These are phyloP conservation scores for Thelephora aurantiotincta DNA, from an alignment of 768 basidiomycete genomes.

Conservation along the genomic window DNA sequence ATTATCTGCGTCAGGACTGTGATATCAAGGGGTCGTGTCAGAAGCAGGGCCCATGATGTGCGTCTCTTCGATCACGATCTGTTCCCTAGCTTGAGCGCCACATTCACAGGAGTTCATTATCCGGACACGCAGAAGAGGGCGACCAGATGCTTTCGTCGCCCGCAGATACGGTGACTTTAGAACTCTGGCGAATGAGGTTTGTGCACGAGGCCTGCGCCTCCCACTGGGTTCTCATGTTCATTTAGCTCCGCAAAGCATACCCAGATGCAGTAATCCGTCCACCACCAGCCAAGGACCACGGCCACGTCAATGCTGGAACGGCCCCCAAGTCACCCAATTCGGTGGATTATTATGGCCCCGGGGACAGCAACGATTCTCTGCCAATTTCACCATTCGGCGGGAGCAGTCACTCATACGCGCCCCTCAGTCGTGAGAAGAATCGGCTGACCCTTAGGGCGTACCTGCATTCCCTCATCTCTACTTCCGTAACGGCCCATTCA, in stretches of 20 bases:
- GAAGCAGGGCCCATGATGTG: conserved; percentile 82
- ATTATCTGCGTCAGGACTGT: conserved; percentile 79
- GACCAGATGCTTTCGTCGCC: conserved; percentile 74
- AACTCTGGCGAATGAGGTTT: conserved; percentile 74
- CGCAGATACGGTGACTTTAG: conserved; percentile 93
- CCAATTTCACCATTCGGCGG: conserved; percentile 3
- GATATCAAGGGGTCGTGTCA: conserved; percentile 69
- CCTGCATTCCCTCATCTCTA: conserved; percentile 65
- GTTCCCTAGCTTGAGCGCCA: conserved; percentile 1
- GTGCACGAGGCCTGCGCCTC: background rate
- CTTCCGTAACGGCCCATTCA: conserved; percentile 64
- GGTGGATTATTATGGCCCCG: conserved; percentile 2
- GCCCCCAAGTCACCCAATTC: conserved; percentile 14
- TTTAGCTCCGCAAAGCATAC: conserved; percentile 74
- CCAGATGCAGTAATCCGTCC: conserved; percentile 67
- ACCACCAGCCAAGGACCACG: conserved; percentile 84
- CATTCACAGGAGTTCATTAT: conserved; percentile 80
- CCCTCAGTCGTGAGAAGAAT: conserved; percentile 85
- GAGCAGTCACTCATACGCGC: conserved; percentile 7
- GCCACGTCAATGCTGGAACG: conserved; percentile 36
- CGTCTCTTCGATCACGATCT: conserved; percentile 13
- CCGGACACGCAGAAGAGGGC: conserved; percentile 61
- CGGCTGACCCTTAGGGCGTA: conserved; percentile 88
- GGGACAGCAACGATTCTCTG: conserved; percentile 13
- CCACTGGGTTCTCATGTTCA: conserved; percentile 5